Percentiles rank a stretch among this genome's conserved stretches.
phyloP scores from a whole-genome alignment of 2,329 filamentous ascomycete genomes.

The Shiraia bambusicola region DNA sequence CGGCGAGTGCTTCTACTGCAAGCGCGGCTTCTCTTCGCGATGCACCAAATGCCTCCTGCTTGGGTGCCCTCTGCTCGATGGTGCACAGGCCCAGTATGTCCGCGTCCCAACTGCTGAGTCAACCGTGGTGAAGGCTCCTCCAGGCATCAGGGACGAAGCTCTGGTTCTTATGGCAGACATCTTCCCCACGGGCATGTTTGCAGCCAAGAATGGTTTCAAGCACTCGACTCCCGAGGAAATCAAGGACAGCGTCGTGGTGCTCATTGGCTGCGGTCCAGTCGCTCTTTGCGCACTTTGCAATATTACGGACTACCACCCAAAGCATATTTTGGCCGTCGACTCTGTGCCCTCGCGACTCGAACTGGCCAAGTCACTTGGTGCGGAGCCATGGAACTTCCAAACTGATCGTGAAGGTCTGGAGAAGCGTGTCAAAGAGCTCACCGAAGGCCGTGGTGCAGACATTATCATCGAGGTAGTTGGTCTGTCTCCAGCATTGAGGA shows the following conservation, averaged over 20 bases:
- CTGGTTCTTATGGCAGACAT: constrained; percentile 91
- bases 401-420: constrained; percentile 65
- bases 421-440: constrained; percentile 70
- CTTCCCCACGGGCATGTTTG: constrained; percentile 82
- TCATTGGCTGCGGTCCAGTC: constrained; percentile 79
- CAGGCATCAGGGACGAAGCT: constrained; percentile 69
- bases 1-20: constrained; percentile 82
- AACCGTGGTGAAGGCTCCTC: constrained; percentile 73
- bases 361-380: constrained; percentile 71
- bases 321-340: constrained; percentile 76
- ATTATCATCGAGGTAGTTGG: constrained; percentile 66
- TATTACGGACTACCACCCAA: constrained; percentile 72
- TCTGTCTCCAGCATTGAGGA: constrained; percentile 49
- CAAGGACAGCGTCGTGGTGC: constrained; percentile 68
- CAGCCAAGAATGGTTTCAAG: constrained; percentile 74
- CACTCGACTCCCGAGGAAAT: constrained; percentile 60
- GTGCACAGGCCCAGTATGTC: constrained; percentile 77
- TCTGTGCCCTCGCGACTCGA: constrained; percentile 73
- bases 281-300: constrained; percentile 82
- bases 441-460: constrained; percentile 80
- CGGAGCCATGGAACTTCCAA: constrained; percentile 79
- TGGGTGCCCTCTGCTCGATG: constrained; percentile 68
- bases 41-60: constrained; percentile 72
- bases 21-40: constrained; percentile 71
- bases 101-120: constrained; percentile 74